Evolutionary conservation across 2,329 filamentous ascomycete genomes (phyloP), one percentile per base, ranked within the genome.

Genomic region (Ophiosphaerella narmari): DNA sequence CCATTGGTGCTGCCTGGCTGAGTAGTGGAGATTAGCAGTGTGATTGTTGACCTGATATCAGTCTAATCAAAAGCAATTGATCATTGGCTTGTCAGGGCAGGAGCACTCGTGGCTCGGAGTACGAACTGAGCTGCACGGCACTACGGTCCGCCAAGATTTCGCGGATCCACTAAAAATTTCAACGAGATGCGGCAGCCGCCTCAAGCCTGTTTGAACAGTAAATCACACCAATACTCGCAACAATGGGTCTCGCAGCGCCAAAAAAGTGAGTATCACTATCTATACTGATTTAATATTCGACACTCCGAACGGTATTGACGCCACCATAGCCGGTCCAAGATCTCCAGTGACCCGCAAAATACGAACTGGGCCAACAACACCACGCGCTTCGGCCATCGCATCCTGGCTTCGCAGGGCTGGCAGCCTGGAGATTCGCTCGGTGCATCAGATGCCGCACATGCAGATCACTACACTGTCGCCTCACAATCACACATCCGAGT

Each of bases 341-440:
- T 97, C 68, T 88, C 88, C 60, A 82, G 88, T 71, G 94, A 99
- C 75, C 94, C 94, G 7, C 97, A 97, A 77, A 99, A 97, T 74
- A 96, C 90, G 40, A 86, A 84, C 81, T 99, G 94, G 94, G 86
- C 88, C 48, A 86, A 87, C 66, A 88, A 92, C 70, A 90, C 88
- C 58, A 83, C 82, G 48, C 87, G 86, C 46, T 97, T 94, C 72
- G 94, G 94, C 62, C 92, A 96, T 73, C 90, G 86, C 68, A 93
- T 97, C 61, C 86, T 99, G 67, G 85, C 87, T 42, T 81, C 88
- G 13, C 91, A 97, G 67, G 94, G 94, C 58, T 99, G 94, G 94
- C 83, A 87, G 54, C 91, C 92, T 0, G 94, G 94, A 32, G 82
- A 88, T 59, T 89, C 85, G 45, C 83, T 99, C 18, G 94, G 94